phyloP scores from a whole-genome alignment of 345 rosid species.

The Kandelia obovata region DNA sequence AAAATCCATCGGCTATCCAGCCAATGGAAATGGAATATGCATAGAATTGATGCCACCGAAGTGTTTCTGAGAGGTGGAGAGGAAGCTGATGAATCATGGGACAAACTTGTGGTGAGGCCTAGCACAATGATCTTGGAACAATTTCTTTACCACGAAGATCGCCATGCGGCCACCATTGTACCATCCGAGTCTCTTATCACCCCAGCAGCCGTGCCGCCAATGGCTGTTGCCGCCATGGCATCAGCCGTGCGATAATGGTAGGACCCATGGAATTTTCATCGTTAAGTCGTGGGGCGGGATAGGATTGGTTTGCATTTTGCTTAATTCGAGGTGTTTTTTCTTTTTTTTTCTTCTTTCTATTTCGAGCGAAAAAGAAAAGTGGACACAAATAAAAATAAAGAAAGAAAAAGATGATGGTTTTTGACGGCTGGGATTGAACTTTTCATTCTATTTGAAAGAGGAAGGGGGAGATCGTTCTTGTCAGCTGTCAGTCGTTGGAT shows the following conservation, averaged over 20 bases:
- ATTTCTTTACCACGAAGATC: slow-evolving; percentile 40
- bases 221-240: slow-evolving; percentile 44
- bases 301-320: background rate
- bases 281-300: no score
- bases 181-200: slow-evolving; percentile 19
- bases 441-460: no score
- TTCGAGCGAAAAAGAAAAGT: background rate
- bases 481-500: slow-evolving; percentile 4
- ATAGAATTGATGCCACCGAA: slow-evolving; percentile 55
- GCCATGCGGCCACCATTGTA: slow-evolving; percentile 20
- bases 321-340: background rate
- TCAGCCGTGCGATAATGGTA: slow-evolving; percentile 31
- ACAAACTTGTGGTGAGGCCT: slow-evolving; percentile 50
- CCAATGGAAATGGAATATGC: slow-evolving; percentile 25
- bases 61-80: slow-evolving; percentile 51
- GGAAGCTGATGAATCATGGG: slow-evolving; percentile 69
- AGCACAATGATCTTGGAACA: slow-evolving; percentile 43
- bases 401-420: background rate
- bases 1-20: slow-evolving; percentile 21
- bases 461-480: no score
- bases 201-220: slow-evolving; percentile 7
- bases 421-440: no score
- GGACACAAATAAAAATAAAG: background rate
- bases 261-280: slow-evolving; percentile 8
- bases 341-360: no score